These are phyloP conservation scores for Phytopythium aichiense DNA, from an alignment of 352 stramenopile genomes.

Conservation along the genomic window DNA sequence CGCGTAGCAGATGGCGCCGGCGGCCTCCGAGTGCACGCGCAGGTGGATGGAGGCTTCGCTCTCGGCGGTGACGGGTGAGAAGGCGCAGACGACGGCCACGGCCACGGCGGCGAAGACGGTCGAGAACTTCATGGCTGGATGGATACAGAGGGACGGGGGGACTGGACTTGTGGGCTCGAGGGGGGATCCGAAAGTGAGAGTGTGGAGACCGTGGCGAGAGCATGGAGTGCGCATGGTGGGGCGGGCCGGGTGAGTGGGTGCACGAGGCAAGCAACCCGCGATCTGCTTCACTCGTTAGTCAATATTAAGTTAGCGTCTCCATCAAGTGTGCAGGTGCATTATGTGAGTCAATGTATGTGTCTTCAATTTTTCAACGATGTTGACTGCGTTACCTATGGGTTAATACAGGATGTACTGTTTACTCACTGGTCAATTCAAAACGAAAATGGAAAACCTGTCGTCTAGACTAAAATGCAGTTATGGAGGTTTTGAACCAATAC, in stretches of 20 bases:
- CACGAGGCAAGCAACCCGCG: no score
- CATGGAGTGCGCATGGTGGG: neutral
- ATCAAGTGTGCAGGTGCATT: no score
- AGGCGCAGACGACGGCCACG: slow-evolving; percentile 16
- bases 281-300: no score
- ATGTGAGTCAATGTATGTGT: no score
- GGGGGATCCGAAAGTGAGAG: neutral
- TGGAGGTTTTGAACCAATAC: neutral
- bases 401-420: neutral
- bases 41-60: slow-evolving; percentile 18
- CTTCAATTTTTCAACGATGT: no score
- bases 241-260: no score
- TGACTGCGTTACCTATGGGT: no score
- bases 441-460: neutral
- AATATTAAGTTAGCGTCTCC: no score
- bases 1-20: slow-evolving; percentile 28
- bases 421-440: neutral
- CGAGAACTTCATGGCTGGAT: slow-evolving; percentile 26
- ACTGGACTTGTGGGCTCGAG: neutral
- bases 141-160: neutral
- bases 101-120: slow-evolving; percentile 17
- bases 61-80: slow-evolving; percentile 12
- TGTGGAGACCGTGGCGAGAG: neutral
- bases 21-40: slow-evolving; percentile 17
- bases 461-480: neutral